These are phyloP conservation scores for Solanum appendiculatum DNA, from an alignment of 257 asterid species.

Conservation along the genomic window DNA sequence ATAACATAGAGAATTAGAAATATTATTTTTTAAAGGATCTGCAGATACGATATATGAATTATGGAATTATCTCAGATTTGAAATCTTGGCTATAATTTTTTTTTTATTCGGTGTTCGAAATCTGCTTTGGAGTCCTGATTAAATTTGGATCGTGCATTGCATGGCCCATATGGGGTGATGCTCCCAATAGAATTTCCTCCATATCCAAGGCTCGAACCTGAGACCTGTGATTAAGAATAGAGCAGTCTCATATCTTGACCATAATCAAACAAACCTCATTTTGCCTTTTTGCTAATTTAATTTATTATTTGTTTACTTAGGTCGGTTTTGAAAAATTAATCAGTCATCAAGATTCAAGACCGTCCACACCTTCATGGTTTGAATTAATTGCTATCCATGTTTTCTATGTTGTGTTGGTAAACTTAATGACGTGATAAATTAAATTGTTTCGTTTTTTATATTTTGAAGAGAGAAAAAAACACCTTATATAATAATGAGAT, in stretches of 20 bases:
- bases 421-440: too few relatives aligned
- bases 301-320: not conserved
- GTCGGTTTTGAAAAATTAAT: not conserved
- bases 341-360: not conserved
- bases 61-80: not conserved
- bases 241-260: not conserved
- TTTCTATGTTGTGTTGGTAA: not conserved
- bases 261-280: not conserved
- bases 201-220: fast-evolving
- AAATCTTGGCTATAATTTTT: not conserved
- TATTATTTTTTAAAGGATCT: not conserved
- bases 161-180: fast-evolving
- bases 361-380: not conserved
- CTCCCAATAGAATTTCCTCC: fast-evolving
- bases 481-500: not conserved
- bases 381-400: not conserved
- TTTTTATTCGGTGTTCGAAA: fast-evolving
- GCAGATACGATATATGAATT: not conserved
- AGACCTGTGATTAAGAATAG: fast-evolving
- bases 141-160: fast-evolving
- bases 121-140: too few relatives aligned
- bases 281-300: not conserved
- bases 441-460: too few relatives aligned
- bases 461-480: too few relatives aligned
- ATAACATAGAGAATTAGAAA: not conserved